Evolutionary conservation across 805 yeast species (phyloP), one percentile per base, ranked within the genome.

Genomic region (Kluyveromyces nonfermentans): DNA sequence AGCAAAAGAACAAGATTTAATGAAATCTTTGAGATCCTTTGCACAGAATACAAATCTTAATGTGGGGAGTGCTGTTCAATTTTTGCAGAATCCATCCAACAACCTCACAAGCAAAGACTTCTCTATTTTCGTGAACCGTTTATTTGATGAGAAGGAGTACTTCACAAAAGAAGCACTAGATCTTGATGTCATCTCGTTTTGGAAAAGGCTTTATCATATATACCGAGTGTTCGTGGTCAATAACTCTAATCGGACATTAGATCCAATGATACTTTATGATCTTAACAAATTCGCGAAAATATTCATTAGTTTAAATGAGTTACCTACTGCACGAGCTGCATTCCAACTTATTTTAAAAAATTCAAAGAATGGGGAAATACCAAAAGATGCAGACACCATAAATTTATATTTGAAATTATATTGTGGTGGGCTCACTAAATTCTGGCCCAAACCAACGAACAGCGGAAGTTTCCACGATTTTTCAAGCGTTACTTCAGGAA

Each of bases 401-500:
- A 36, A 45, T 1, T 51, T 54, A 32, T 54, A 51, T 40, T 43
- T 59, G 33, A 50, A 53, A 33, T 39, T 60, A 36, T 41, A 55
- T n/a, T 57, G 63, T 46, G 64, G 64, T 28, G 56, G 60, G 4
- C 38, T 52, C 37, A 45, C 51, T 16, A 45, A 44, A 16, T 47
- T 45, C 35, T 59, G 62, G 61, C 40, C 33, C 15, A 16, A 15
- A 25, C 18, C 30, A 3, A 18, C 20, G 4, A 16, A 19, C 15
- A 19, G 16, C 7, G 18, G 15, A 12, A 15, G 12, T 18, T 38
- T 28, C 22, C 33, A 38, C 16, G 33, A 28, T 30, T 22, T 38
- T 15, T 42, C 46, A 15, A 28, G 25, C 21, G 39, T 35, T 10
- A 28, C 28, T 7, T 20, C 41, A 17, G 18, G 19, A 25, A 32